Base-by-base conservation (phyloP, 345 rosid genomes). In the Populus simonii region DNA sequence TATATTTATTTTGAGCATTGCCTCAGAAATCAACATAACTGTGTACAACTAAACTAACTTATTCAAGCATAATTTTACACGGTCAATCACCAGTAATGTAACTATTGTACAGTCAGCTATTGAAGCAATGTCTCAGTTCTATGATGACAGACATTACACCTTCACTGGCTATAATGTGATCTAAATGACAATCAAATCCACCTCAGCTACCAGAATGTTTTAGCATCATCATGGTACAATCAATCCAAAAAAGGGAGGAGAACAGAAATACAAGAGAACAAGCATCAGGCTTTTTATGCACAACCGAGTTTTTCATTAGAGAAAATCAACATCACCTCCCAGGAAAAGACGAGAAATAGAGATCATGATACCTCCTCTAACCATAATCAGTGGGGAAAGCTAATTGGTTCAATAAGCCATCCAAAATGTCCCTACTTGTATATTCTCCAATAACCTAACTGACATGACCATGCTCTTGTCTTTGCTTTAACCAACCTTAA, bases 401-500 rank as follows among this genome's bases (percentile, higher is more conserved):
- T 23, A 45, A 62, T 25, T 27, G 23, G 25, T 63, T 41, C 31
- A 45, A 71, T 15, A 53, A 65, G 17, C 45, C 77, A 63, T 74
- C 70, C 29, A 29, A 16, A 29, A 69, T 68, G 73, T 76, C 51
- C 36, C 36, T 51, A 23, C 13, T 22, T 33, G n/a, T 35, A 53
- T 39, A 68, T n/a, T 20, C 29, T 45, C 69, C 68, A 31, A 45
- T 3, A 65, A 49, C 67, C 45, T 49, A 59, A 23, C 7, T 47
- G 66, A 68, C 35, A 20, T 68, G 72, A 76, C 39, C 45, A 8
- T 70, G 63, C 25, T 20, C 43, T 69, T 41, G 70, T 62, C 22
- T 15, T 77, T 59, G 63, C 33, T 70, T 62, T 57, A 76, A 43
- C 47, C 62, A 69, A 76, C 74, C 45, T 39, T 25, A 25, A 49